A percentile compares a stretch with the other conserved stretches of the same genome.
Evolutionary conservation across 108 stramenopile species (phyloP).

Genomic region (Seminavis robusta): DNA sequence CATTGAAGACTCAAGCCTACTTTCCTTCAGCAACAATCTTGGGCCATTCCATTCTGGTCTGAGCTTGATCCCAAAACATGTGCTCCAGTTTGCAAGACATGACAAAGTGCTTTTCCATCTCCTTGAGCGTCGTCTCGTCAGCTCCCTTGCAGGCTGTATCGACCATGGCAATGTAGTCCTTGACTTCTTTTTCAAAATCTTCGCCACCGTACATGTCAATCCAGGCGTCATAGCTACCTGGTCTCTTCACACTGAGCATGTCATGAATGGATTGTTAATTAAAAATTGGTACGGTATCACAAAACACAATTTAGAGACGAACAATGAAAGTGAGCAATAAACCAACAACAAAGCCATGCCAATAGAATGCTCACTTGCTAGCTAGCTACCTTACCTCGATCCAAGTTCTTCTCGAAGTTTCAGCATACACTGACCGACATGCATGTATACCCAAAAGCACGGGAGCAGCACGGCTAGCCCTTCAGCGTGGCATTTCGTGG

Average conservation of each 20-base stretch:
- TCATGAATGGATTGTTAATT: not conserved
- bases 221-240: constrained; percentile 81
- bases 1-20: not conserved
- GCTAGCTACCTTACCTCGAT: constrained; percentile 21
- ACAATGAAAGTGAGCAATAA: not conserved
- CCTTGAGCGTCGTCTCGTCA: constrained; percentile 34
- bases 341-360: not conserved
- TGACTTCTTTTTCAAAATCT: constrained; percentile 78
- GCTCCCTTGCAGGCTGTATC: constrained; percentile 33
- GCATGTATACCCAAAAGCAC: constrained; percentile 90
- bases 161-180: constrained; percentile 72
- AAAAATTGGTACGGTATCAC: not conserved
- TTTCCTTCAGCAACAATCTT: constrained; percentile 23
- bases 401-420: constrained; percentile 64
- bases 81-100: constrained; percentile 85
- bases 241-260: constrained; percentile 28
- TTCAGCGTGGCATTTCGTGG: constrained; percentile 57
- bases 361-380: not conserved
- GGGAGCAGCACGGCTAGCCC: constrained; percentile 79
- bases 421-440: constrained; percentile 84
- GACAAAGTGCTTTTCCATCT: constrained; percentile 76
- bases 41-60: constrained; percentile 60
- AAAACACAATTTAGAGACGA: not conserved
- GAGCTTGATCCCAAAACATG: constrained; percentile 89
- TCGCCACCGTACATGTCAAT: constrained; percentile 88